These are phyloP conservation scores for Penicillium samsonianum DNA, from an alignment of 495 filamentous ascomycete species.

Conservation along the genomic window DNA sequence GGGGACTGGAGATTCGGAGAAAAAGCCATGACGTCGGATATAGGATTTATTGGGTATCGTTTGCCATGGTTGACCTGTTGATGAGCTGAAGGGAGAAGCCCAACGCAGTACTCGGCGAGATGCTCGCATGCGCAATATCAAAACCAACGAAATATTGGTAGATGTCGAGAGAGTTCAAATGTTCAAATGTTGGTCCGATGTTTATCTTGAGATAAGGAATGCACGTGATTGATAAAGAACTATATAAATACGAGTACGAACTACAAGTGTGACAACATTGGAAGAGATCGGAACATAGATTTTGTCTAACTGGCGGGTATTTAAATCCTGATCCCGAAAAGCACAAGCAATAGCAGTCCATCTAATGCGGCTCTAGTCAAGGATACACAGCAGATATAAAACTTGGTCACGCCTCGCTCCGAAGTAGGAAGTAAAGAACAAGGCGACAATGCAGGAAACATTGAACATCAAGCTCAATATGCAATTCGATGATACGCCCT, in stretches of 20 bases:
- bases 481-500: conserved; percentile 23
- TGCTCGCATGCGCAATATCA: conserved; percentile 38
- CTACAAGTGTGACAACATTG: neutral
- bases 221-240: conserved; percentile 1
- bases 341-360: neutral
- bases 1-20: conserved; percentile 4
- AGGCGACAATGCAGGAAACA: neutral
- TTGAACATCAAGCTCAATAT: conserved; percentile 16
- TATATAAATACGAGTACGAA: neutral
- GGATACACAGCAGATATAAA: neutral
- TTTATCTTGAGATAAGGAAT: neutral
- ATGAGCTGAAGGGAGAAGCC: conserved; percentile 29
- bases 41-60: conserved; percentile 11
- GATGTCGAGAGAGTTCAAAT: neutral
- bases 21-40: conserved; percentile 18
- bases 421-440: neutral
- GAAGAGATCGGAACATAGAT: neutral
- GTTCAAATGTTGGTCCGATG: neutral
- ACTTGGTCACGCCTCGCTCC: neutral
- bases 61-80: conserved; percentile 21
- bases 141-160: conserved; percentile 3
- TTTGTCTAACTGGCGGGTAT: neutral
- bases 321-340: neutral
- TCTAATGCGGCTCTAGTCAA: neutral
- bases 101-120: conserved; percentile 26